These are phyloP conservation scores for Aspergillus ochraceoroseus DNA, from an alignment of 2,329 filamentous ascomycete species.

Conservation along the genomic window DNA sequence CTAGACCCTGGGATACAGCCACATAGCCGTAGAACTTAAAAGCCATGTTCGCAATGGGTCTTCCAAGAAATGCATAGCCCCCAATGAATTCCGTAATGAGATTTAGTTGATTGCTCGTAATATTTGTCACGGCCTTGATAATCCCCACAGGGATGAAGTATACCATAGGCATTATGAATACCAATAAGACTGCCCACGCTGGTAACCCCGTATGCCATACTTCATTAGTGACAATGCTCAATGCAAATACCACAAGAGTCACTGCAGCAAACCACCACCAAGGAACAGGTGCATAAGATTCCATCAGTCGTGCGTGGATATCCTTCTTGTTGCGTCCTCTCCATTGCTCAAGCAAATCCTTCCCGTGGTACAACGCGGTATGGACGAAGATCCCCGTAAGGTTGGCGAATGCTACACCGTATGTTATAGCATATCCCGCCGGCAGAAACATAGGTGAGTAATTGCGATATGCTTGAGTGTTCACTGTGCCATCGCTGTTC, in stretches of 20 bases:
- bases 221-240: slow-evolving; percentile 38
- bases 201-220: slow-evolving; percentile 47
- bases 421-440: slow-evolving; percentile 52
- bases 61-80: slow-evolving; percentile 47
- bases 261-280: slow-evolving; percentile 47
- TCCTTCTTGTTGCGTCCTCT: slow-evolving; percentile 36
- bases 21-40: slow-evolving; percentile 70
- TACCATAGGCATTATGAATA: slow-evolving; percentile 44
- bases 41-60: slow-evolving; percentile 52
- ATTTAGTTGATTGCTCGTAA: slow-evolving; percentile 47
- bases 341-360: slow-evolving; percentile 35
- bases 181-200: slow-evolving; percentile 45
- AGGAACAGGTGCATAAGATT: slow-evolving; percentile 39
- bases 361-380: slow-evolving; percentile 36
- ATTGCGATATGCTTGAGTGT: slow-evolving; percentile 56
- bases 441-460: slow-evolving; percentile 64
- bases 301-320: slow-evolving; percentile 45
- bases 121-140: slow-evolving; percentile 48
- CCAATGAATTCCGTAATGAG: slow-evolving; percentile 48
- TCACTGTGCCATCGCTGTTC: slow-evolving; percentile 51
- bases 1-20: slow-evolving; percentile 59
- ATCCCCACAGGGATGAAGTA: slow-evolving; percentile 49
- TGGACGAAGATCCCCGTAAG: slow-evolving; percentile 54
- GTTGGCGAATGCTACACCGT: slow-evolving; percentile 64
- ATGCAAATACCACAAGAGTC: slow-evolving; percentile 35